These are phyloP conservation scores for Buxus sempervirens DNA, from an alignment of 164 flowering plant genomes.

Conservation along the genomic window DNA sequence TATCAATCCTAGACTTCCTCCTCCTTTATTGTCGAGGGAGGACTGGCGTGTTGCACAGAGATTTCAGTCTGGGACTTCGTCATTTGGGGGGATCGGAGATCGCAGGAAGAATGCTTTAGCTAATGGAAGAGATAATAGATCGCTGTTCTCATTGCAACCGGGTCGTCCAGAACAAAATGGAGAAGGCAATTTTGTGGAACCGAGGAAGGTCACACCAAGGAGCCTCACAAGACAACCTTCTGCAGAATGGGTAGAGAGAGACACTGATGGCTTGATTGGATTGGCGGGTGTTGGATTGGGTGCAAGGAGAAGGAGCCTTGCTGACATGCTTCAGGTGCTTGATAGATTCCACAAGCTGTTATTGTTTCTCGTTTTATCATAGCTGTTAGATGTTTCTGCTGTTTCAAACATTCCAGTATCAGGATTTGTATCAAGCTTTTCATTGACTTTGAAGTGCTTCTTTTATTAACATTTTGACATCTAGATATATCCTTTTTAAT, in stretches of 20 bases:
- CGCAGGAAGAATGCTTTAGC: constrained; percentile 39
- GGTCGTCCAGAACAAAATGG: constrained; percentile 36
- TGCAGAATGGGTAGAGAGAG: constrained; percentile 51
- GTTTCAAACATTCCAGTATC: background rate
- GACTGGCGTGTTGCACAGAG: constrained; percentile 85
- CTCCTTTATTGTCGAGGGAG: constrained; percentile 71
- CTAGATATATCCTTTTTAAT: background rate
- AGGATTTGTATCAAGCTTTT: background rate
- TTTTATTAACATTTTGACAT: background rate
- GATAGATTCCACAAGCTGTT: background rate
- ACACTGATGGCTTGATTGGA: constrained; percentile 35
- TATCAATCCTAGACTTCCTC: constrained; percentile 79
- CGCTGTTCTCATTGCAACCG: constrained; percentile 71
- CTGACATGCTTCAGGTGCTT: constrained; percentile 82
- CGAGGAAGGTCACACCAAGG: constrained; percentile 41
- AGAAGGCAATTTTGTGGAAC: constrained; percentile 43
- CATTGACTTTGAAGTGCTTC: background rate
- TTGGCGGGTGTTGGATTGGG: constrained; percentile 48
- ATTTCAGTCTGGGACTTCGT: constrained; percentile 50
- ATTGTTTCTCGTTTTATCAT: background rate
- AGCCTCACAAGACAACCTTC: constrained; percentile 44
- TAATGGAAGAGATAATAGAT: constrained; percentile 32
- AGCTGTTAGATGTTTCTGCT: background rate
- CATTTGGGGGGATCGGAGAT: constrained; percentile 45
- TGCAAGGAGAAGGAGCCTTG: constrained; percentile 71